Evolutionary conservation across 169 alveolate genomes (phyloP), one percentile per base, ranked within the genome.

Genomic region (Neospora caninum): DNA sequence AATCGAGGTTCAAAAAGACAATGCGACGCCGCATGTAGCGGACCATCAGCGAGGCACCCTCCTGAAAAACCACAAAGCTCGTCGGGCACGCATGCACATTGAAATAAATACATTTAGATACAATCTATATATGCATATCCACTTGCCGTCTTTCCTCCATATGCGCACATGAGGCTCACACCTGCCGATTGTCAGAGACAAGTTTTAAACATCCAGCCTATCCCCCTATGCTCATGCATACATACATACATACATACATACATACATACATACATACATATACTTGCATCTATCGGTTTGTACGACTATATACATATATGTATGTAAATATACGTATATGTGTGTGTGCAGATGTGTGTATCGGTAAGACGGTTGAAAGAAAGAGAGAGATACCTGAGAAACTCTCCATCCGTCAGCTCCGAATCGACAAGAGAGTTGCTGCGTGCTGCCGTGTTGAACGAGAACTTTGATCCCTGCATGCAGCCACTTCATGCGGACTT

Each of bases 21-120:
- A 93, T 78, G 54, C 95, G 95, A 80, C 95, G 84, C 53, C 95
- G 78, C 95, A 93, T 87, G 54, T 69, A 93, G 67, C 78, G 70
- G n/a, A 86, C 89, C 93, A 93, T 93, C 54, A 93, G 36, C 39
- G 95, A 88, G 13, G 93, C 95, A 31, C 95, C 95, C 70, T 93
- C 95, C 95, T 93, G 89, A 43, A 13, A 22, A 38, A 42, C 54
- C 64, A 36, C 20, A 38, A 29, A 16, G 13, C n/a, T n/a, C n/a
- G n/a, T n/a, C n/a, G n/a, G n/a, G n/a, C n/a, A n/a, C n/a, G n/a
- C n/a, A n/a, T n/a, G n/a, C n/a, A n/a, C n/a, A n/a, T n/a, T n/a
- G n/a, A n/a, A n/a, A n/a, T n/a, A n/a, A n/a, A n/a, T n/a, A n/a
- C n/a, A n/a, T n/a, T n/a, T n/a, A n/a, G n/a, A n/a, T n/a, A n/a